phyloP scores from a whole-genome alignment of 1,284 basidiomycete species.

The Cutaneotrichosporon dermatis region DNA sequence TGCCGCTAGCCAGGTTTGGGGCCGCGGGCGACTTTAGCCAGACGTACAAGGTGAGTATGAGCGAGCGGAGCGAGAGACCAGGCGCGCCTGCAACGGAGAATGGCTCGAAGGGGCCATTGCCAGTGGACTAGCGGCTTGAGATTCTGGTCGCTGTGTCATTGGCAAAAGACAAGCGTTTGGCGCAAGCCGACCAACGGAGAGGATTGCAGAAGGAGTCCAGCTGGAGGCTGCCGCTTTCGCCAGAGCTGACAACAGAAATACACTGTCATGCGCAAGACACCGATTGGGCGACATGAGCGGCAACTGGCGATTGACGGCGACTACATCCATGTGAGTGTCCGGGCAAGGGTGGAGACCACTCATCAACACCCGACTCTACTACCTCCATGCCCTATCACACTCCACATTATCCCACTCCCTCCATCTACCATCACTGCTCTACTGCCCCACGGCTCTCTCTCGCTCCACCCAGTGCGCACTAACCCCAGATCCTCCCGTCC shows the following conservation, averaged over 20 bases:
- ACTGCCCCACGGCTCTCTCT: no score
- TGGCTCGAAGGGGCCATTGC: not conserved
- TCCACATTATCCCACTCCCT: no score
- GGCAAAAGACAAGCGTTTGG: no score
- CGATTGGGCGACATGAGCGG: constrained; percentile 86
- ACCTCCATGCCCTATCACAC: no score
- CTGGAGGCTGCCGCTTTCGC: no score
- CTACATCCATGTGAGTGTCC: constrained; percentile 75
- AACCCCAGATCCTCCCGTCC: constrained; percentile 75
- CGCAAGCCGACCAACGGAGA: no score
- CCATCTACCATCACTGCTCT: no score
- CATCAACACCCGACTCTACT: no score
- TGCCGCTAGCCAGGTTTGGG: constrained; percentile 55
- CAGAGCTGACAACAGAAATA: constrained; percentile 61
- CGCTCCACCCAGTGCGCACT: not conserved
- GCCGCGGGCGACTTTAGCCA: constrained; percentile 53
- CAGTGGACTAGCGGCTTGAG: no score
- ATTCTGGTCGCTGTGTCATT: no score
- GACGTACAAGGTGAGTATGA: constrained; percentile 66
- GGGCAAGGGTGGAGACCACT: not conserved
- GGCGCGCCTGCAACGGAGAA: no score
- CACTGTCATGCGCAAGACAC: constrained; percentile 88
- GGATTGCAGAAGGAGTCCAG: no score
- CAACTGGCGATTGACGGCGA: constrained; percentile 90
- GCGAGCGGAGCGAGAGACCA: not conserved